A percentile compares a stretch with the other conserved stretches of the same genome.
phyloP scores from a whole-genome alignment of 2,329 filamentous ascomycete genomes.

The Metarhizium anisopliae region DNA sequence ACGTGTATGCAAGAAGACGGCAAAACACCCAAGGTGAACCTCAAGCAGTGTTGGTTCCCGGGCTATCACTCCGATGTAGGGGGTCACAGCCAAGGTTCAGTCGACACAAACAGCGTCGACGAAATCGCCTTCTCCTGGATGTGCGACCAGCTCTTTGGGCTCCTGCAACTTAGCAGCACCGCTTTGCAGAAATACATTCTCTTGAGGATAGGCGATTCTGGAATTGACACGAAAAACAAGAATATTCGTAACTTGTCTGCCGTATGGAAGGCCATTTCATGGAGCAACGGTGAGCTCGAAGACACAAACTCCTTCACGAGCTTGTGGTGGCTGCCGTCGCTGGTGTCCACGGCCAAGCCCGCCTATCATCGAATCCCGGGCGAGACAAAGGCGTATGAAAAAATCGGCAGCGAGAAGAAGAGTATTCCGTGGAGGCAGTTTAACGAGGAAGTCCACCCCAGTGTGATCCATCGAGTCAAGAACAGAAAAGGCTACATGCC shows the following conservation, averaged over 20 bases:
- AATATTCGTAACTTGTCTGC: neutral
- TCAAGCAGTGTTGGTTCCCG: conserved; percentile 18
- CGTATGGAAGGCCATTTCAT: neutral
- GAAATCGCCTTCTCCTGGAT: neutral
- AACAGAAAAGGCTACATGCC: neutral
- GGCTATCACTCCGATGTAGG: neutral
- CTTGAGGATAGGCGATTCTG: neutral
- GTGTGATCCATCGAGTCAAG: neutral
- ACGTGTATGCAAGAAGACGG: conserved; percentile 7
- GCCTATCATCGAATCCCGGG: neutral
- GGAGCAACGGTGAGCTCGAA: neutral
- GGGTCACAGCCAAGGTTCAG: neutral
- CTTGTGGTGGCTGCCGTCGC: neutral
- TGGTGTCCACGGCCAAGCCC: neutral
- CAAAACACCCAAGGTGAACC: conserved; percentile 9
- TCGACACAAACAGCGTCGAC: neutral
- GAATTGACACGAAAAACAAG: neutral
- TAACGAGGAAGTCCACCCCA: neutral
- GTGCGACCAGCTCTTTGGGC: neutral
- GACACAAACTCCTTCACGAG: neutral
- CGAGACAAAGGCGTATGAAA: neutral
- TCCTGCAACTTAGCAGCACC: neutral
- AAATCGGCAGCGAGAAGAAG: neutral
- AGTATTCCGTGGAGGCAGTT: neutral
- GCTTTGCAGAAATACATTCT: neutral